These are phyloP conservation scores for Musa itinerans DNA, from an alignment of 176 grass and related monocot species.

Conservation along the genomic window DNA sequence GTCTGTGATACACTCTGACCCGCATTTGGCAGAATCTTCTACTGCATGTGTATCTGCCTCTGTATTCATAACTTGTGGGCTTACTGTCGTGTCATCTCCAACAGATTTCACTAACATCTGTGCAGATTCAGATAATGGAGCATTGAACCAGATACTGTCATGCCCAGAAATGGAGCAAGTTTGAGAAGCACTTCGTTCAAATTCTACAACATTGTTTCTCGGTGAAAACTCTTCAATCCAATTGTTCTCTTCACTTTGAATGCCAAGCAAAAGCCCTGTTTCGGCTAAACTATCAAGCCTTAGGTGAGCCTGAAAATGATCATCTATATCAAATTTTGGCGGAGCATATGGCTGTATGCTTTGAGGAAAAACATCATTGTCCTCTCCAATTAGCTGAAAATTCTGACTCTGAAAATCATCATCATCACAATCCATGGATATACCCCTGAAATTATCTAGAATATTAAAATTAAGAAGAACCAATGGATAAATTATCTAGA, in stretches of 20 bases:
- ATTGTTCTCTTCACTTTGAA: slow-evolving; percentile 43
- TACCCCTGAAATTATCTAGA: slow-evolving; percentile 38
- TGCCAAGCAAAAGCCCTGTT: slow-evolving; percentile 55
- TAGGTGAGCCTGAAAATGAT: slow-evolving; percentile 58
- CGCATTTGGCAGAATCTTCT: slow-evolving; percentile 3
- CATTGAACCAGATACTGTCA: slow-evolving; percentile 89
- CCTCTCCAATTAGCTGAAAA: slow-evolving; percentile 63
- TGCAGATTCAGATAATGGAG: slow-evolving; percentile 77
- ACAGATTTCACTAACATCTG: slow-evolving; percentile 89
- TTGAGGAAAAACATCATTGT: slow-evolving; percentile 49
- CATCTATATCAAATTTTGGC: slow-evolving; percentile 75
- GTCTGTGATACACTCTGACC: neutral
- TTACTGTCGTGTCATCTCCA: slow-evolving; percentile 48
- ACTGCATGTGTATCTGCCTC: slow-evolving; percentile 16
- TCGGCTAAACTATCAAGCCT: slow-evolving; percentile 59
- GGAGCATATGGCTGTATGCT: slow-evolving; percentile 54
- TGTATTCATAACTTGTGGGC: slow-evolving; percentile 29
- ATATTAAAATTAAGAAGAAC: slow-evolving; percentile 2
- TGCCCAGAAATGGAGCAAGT: slow-evolving; percentile 52
- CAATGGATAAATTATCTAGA: no score
- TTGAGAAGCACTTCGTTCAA: slow-evolving; percentile 47
- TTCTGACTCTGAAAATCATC: slow-evolving; percentile 73
- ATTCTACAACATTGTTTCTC: slow-evolving; percentile 49
- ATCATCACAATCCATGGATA: slow-evolving; percentile 94
- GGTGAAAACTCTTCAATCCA: slow-evolving; percentile 82